Percentiles rank a stretch among this genome's conserved stretches.
Conservation (phyloP, 164 flowering plant genomes). For the Berberis vulgaris region DNA sequence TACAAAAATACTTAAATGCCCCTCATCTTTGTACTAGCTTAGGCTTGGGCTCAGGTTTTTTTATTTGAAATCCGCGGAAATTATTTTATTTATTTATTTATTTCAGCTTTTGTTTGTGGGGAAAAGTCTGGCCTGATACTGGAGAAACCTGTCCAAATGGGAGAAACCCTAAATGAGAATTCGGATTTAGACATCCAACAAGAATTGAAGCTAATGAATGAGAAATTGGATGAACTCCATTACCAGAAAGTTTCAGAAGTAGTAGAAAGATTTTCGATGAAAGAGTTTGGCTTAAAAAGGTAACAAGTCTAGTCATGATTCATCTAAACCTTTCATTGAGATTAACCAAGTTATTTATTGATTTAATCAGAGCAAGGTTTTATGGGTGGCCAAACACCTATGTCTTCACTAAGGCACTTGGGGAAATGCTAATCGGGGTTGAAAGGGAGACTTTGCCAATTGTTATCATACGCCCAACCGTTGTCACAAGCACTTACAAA, state of each 20-base stretch:
- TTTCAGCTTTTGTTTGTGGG: slow-evolving; percentile 60
- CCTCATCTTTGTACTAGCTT: no score
- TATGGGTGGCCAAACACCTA: slow-evolving; percentile 53
- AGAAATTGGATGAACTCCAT: slow-evolving; percentile 33
- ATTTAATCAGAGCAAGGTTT: slow-evolving; percentile 21
- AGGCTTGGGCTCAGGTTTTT: no score
- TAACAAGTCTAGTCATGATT: slow-evolving; percentile 8
- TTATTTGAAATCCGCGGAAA: no score
- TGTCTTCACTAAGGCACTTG: slow-evolving; percentile 38
- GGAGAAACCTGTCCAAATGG: slow-evolving; percentile 42
- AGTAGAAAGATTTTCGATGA: slow-evolving; percentile 28
- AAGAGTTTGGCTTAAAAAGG: slow-evolving; percentile 57
- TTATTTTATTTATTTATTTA: no score
- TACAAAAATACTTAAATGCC: no score
- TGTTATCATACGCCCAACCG: slow-evolving; percentile 32
- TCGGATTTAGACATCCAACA: slow-evolving; percentile 27
- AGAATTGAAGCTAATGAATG: slow-evolving; percentile 31
- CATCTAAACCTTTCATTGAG: not conserved
- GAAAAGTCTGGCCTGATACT: slow-evolving; percentile 35
- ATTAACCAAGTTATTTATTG: not conserved
- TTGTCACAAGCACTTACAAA: slow-evolving; percentile 29
- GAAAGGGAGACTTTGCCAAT: slow-evolving; percentile 22
- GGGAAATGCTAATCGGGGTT: slow-evolving; percentile 35
- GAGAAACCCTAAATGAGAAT: slow-evolving; percentile 44
- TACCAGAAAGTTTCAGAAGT: slow-evolving; percentile 18